Conservation (phyloP, 1,284 basidiomycete genomes). For the Laetiporus sulphureus region DNA sequence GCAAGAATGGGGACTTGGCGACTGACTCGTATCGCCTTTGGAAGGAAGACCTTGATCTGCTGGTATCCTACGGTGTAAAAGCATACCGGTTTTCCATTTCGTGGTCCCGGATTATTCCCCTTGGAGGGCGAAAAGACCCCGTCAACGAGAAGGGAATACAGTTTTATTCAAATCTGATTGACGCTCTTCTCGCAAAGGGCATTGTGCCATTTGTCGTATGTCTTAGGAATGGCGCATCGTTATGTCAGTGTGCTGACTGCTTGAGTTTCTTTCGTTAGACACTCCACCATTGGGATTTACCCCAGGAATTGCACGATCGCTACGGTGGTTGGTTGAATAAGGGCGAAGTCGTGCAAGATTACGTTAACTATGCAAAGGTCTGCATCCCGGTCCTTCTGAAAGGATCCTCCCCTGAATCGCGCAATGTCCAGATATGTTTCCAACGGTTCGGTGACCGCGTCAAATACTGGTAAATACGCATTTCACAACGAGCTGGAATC, state of each 20-base stretch:
- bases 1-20: conserved; percentile 59
- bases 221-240: conserved; percentile 1
- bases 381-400: too few relatives aligned
- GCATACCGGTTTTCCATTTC: conserved; percentile 57
- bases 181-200: conserved; percentile 54
- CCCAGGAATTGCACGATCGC: conserved; percentile 60
- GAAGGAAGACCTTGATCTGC: conserved; percentile 61
- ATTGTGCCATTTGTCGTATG: conserved; percentile 67
- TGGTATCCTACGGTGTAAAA: conserved; percentile 36
- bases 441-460: conserved; percentile 69
- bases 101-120: conserved; percentile 69
- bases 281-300: conserved; percentile 76
- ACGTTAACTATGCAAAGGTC: conserved; percentile 54
- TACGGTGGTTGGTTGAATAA: conserved; percentile 72
- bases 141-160: conserved; percentile 62
- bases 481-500: neutral
- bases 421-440: conserved; percentile 68
- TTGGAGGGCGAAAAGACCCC: conserved; percentile 64
- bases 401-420: too few relatives aligned
- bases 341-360: conserved; percentile 57
- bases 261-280: conserved; percentile 50
- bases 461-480: conserved; percentile 53
- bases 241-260: too few relatives aligned
- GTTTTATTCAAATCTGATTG: conserved; percentile 64
- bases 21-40: conserved; percentile 66